phyloP scores from a whole-genome alignment of 257 asterid species.

The Paraleonurus japonicus region DNA sequence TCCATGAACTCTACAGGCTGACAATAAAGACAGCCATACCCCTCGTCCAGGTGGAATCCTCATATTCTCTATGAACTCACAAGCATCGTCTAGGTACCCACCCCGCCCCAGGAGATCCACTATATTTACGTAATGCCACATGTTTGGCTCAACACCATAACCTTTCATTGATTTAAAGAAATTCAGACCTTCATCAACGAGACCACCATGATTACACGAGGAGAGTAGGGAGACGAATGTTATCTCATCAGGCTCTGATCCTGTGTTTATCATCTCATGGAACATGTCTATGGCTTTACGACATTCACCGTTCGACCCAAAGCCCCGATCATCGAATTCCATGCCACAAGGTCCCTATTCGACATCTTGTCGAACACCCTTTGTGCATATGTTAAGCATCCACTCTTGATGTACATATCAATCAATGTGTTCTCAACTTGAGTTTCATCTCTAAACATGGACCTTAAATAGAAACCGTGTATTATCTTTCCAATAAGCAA shows the following conservation, averaged over 20 bases:
- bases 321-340: constrained; percentile 86
- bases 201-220: constrained; percentile 85
- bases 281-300: constrained; percentile 55
- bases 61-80: constrained; percentile 53
- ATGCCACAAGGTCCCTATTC: constrained; percentile 51
- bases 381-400: constrained; percentile 59
- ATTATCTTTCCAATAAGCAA: constrained; percentile 65
- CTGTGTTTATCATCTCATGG: constrained; percentile 54
- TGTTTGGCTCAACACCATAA: constrained; percentile 52
- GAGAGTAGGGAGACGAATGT: constrained; percentile 78
- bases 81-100: constrained; percentile 60
- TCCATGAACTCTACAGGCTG: constrained; percentile 72
- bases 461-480: constrained; percentile 59
- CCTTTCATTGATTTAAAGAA: constrained; percentile 55
- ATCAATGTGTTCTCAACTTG: constrained; percentile 65
- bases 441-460: constrained; percentile 39
- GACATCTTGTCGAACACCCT: constrained; percentile 43
- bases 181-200: constrained; percentile 51
- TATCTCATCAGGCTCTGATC: constrained; percentile 57
- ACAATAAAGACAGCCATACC: constrained; percentile 68
- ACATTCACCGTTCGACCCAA: constrained; percentile 76
- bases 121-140: constrained; percentile 59
- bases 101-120: constrained; percentile 80
- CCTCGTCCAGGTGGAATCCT: constrained; percentile 42
- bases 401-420: constrained; percentile 83